These are phyloP conservation scores for Microbotryum scabiosae DNA, from an alignment of 1,284 basidiomycete genomes.

Conservation along the genomic window DNA sequence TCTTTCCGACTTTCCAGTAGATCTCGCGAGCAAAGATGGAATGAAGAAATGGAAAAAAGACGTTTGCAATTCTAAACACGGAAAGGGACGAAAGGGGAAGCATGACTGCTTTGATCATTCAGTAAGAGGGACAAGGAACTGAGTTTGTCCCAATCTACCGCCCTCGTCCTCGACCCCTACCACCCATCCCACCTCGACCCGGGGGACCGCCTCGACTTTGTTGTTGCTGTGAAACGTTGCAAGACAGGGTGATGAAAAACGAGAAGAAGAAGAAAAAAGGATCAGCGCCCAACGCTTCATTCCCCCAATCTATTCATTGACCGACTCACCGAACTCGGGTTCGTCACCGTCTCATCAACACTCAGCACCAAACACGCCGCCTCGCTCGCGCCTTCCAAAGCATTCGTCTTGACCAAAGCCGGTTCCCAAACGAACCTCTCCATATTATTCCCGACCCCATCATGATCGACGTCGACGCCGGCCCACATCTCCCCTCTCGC, in stretches of 20 bases:
- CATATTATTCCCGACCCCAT: conserved; percentile 91
- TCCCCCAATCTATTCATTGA: neutral
- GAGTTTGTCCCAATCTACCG: neutral
- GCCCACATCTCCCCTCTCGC: conserved; percentile 78
- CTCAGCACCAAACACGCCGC: conserved; percentile 91
- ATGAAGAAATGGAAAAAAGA: too few relatives aligned
- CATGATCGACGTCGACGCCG: conserved; percentile 91
- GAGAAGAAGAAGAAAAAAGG: neutral
- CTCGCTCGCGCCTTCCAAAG: conserved; percentile 87
- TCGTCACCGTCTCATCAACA: conserved; percentile 89
- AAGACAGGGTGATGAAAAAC: too few relatives aligned
- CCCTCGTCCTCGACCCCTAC: conserved; percentile 18
- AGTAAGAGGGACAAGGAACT: neutral
- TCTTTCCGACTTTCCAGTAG: too few relatives aligned
- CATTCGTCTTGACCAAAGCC: conserved; percentile 88
- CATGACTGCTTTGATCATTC: too few relatives aligned
- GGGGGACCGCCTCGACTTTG: conserved; percentile 12
- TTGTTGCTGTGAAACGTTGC: conserved; percentile 4
- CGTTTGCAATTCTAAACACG: too few relatives aligned
- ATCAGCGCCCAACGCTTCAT: neutral
- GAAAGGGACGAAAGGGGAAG: too few relatives aligned
- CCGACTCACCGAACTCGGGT: conserved; percentile 47
- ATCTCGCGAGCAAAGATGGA: too few relatives aligned
- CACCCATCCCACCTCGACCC: conserved; percentile 13
- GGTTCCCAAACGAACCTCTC: conserved; percentile 97